Conservation (phyloP, 1,284 basidiomycete genomes). For the Sutorius eximius region DNA sequence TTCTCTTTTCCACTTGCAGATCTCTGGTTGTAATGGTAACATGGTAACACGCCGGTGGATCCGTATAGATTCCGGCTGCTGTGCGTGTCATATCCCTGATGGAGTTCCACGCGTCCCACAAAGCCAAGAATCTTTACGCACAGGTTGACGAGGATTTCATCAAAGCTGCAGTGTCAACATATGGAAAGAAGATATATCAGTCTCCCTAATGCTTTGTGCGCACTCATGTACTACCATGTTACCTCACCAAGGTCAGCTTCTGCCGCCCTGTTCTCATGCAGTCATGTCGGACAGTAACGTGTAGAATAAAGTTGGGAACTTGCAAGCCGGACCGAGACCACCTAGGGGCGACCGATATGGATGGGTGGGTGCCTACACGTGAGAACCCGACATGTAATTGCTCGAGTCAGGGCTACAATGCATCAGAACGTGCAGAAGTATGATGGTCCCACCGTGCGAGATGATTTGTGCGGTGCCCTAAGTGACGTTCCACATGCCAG, state of each 20-base stretch:
- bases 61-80: neutral
- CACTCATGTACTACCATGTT: neutral
- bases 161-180: neutral
- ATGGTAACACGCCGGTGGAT: neutral
- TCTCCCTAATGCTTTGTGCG: neutral
- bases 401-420: no score
- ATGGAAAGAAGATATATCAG: neutral
- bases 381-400: neutral
- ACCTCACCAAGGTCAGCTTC: neutral
- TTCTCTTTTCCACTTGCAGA: neutral
- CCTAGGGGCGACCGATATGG: neutral
- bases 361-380: neutral
- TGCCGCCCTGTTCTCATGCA: neutral
- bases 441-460: neutral
- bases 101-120: neutral
- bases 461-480: neutral
- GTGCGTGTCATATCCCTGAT: neutral
- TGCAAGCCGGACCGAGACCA: neutral
- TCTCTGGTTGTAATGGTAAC: no score
- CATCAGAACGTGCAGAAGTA: neutral
- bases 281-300: neutral
- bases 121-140: neutral
- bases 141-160: neutral
- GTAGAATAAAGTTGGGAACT: neutral
- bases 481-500: neutral